A percentile compares a stretch with the other conserved stretches of the same genome.
Conservation (phyloP, 495 filamentous ascomycete genomes). For the Amniculicola lignicola region DNA sequence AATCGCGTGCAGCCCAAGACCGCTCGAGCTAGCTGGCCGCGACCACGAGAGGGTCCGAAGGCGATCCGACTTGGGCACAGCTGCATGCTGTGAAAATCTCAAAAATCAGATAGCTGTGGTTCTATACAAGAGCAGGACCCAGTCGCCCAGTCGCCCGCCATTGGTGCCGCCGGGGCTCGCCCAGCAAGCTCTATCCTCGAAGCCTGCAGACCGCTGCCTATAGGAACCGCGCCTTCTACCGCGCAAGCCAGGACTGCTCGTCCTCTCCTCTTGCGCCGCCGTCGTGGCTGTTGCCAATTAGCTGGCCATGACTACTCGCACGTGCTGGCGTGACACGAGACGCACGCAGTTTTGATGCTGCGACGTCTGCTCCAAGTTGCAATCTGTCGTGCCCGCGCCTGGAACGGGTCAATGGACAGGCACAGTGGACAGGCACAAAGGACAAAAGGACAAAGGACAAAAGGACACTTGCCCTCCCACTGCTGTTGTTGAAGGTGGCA, state of each 20-base stretch:
- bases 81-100: constrained; percentile 26
- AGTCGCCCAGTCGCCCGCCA: constrained; percentile 2
- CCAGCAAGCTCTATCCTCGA: constrained; percentile 20
- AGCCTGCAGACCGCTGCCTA: constrained; percentile 16
- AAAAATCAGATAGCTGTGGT: background rate
- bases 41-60: background rate
- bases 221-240: background rate
- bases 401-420: background rate
- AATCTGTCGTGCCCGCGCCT: constrained; percentile 9
- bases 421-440: background rate
- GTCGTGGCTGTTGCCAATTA: constrained; percentile 28
- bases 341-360: constrained; percentile 7
- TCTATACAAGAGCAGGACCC: constrained; percentile 10
- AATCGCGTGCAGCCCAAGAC: background rate
- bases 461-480: background rate
- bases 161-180: constrained; percentile 9
- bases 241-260: background rate
- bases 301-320: constrained; percentile 6
- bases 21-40: background rate
- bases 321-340: constrained; percentile 5
- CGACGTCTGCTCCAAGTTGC: constrained; percentile 9
- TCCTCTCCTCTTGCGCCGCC: background rate
- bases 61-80: constrained; percentile 19
- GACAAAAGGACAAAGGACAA: background rate
- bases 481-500: background rate